Percentiles rank a stretch among this genome's conserved stretches.
Conservation (phyloP, 306 rosid species). For the Ormosia semicastrata region DNA sequence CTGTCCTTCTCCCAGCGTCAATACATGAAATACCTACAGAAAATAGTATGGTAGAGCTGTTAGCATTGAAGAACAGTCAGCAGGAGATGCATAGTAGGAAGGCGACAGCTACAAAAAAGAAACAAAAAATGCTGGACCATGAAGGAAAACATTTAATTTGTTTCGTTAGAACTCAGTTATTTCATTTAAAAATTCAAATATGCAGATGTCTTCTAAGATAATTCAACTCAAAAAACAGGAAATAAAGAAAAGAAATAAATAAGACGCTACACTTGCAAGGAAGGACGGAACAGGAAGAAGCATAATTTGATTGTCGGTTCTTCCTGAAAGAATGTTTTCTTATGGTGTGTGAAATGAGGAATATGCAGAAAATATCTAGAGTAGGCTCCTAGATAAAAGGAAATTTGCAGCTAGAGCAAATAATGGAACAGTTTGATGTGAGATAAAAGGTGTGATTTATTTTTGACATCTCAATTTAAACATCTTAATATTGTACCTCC, state of each 20-base stretch:
- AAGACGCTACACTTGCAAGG: background rate
- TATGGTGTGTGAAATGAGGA: background rate
- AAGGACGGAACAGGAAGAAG: background rate
- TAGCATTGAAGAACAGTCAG: conserved; percentile 1
- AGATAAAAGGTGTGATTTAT: conserved; percentile 2
- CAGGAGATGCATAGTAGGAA: background rate
- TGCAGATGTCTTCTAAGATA: background rate
- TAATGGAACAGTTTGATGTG: background rate
- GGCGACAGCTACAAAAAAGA: background rate
- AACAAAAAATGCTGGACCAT: background rate
- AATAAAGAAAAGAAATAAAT: background rate
- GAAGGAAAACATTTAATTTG: background rate
- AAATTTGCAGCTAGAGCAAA: background rate
- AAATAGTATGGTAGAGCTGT: conserved; percentile 6
- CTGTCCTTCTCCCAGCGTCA: conserved; percentile 71
- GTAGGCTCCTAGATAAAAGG: background rate
- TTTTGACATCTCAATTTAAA: conserved; percentile 15
- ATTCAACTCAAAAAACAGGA: background rate
- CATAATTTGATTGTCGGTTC: conserved; percentile 1
- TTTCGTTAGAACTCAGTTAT: background rate
- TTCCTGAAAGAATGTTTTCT: background rate
- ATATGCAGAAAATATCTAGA: background rate
- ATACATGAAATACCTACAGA: conserved; percentile 72
- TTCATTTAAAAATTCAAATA: conserved; percentile 10
- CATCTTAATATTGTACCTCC: conserved; percentile 56